These are phyloP conservation scores for Zymoseptoria ardabiliae DNA, from an alignment of 2,329 filamentous ascomycete genomes.

Conservation along the genomic window DNA sequence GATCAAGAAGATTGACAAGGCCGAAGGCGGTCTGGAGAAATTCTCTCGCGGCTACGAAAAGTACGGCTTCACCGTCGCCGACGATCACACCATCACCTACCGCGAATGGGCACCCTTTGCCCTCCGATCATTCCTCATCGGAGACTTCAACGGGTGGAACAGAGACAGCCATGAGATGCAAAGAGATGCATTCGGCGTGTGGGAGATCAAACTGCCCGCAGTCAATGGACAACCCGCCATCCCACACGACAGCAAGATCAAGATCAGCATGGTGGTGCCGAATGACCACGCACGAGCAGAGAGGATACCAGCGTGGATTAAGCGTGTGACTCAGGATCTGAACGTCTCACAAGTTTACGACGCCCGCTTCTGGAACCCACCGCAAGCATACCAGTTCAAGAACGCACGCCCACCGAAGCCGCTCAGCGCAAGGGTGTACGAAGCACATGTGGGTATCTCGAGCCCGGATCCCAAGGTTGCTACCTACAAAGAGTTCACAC, in stretches of 20 bases:
- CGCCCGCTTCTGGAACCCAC: conserved; percentile 94
- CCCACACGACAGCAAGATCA: conserved; percentile 89
- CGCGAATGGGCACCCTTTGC: conserved; percentile 96
- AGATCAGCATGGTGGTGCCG: conserved; percentile 76
- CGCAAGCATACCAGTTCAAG: conserved; percentile 79
- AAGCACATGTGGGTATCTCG: conserved; percentile 97
- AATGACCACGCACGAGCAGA: conserved; percentile 70
- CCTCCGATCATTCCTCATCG: conserved; percentile 73
- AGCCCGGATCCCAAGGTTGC: conserved; percentile 81
- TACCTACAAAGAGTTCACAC: conserved; percentile 95
- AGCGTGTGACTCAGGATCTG: conserved; percentile 89
- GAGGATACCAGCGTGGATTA: conserved; percentile 93
- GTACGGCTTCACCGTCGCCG: conserved; percentile 75
- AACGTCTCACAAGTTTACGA: conserved; percentile 87
- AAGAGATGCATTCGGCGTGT: conserved; percentile 77
- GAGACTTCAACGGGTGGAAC: conserved; percentile 95
- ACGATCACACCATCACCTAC: conserved; percentile 80
- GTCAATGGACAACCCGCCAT: conserved; percentile 72
- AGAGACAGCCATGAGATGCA: conserved; percentile 77
- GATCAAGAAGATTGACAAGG: conserved; percentile 75
- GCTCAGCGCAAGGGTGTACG: conserved; percentile 81
- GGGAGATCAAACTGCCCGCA: conserved; percentile 72
- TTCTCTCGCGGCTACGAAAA: conserved; percentile 83
- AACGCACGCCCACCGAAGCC: conserved; percentile 77
- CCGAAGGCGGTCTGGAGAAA: conserved; percentile 82